Base-by-base conservation (phyloP, 2,329 filamentous ascomycete genomes). In the Elsinoe australis region DNA sequence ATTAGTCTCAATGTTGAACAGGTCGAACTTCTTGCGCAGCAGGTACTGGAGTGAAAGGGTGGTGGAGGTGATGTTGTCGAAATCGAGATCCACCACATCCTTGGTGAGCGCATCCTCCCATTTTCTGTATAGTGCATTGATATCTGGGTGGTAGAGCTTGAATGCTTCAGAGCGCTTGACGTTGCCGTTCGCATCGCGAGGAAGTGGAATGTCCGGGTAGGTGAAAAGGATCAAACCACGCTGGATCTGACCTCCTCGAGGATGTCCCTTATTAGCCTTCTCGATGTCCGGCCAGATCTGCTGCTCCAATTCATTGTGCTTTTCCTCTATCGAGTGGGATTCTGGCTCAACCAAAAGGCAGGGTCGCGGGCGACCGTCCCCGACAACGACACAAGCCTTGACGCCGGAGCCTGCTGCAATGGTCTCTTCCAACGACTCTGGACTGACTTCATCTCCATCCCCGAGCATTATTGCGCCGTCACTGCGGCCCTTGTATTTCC, bases 381-480 rank as follows among this genome's bases (percentile, higher is more conserved):
- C 74, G 0, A 74, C 69, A 1, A 76, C 68, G 1, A 75, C 7
- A 0, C 67, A 70, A 1, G 66, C 66, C 8, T 62, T 64, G 26
- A 75, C 53, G 1, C 59, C 52, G 0, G 67, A 64, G 39, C 54
- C 28, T 10, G 36, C 6, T 9, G 19, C 17, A 9, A 41, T 21
- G 6, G 28, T 21, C 3, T 41, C 36, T 52, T 75, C 72, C 26
- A 74, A 69, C 3, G 61, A 65, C 3, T 69, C 57, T 0, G 70
- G 69, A 51, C 75, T 75, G 22, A 69, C 61, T 46, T 71, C 72
- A 31, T 67, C 62, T 1, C 68, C 68, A 50, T 68, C 70, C 34
- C 59, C 64, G 8, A 71, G 54, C 0, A 71, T 62, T 24, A 72
- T 63, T 1, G 69, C 59, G 53, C 71, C 68, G 47, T 71, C 67